Evolutionary conservation across 495 filamentous ascomycete species (phyloP), one percentile per base, ranked within the genome.

Genomic region (Lichina pygmaea): DNA sequence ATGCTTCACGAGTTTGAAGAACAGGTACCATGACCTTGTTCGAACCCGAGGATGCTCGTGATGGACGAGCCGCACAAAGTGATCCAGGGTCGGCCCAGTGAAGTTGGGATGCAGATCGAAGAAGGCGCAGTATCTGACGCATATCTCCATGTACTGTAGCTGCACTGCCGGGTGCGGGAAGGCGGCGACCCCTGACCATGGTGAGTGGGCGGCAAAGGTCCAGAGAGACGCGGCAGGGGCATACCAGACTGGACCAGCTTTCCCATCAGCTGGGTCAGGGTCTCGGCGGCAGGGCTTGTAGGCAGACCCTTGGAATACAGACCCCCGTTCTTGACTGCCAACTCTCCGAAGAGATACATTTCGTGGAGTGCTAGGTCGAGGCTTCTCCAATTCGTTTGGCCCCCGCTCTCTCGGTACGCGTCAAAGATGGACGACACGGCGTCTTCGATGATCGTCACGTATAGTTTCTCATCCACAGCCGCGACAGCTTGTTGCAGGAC

Each of bases 71-170:
- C 73, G 72, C 34, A 95, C 81, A 60, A 95, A 99, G 53, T 77
- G 79, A 51, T 93, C 84, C n/a, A 99, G 65, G 6, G 84, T 84
- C 48, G 70, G 75, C 7, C 80, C 79, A 40, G 95, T 89, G 42
- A 75, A 68, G 2, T 73, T 65, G 3, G 76, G 67, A 51, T 93
- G 78, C 34, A 70, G 66, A 48, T 91, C 81, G 60, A 99, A 95
- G 60, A 93, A 93, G n/a, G 72, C 68, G 57, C 72, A 76, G 57
- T 95, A 95, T 34, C 89, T 77, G 33, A 93, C 84, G 56, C 83
- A 91, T 38, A 93, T 89, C 52, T 95, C 89, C 91, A 95, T 95
- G 52, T 89, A 95, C 58, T 93, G 84, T 12, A 95, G 66, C 47
- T 94, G 75, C 33, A 93, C 81, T 16, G 84, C 81, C 0, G 91